Base-by-base conservation (phyloP, 352 stramenopile species). In the Pythium angustatum region DNA sequence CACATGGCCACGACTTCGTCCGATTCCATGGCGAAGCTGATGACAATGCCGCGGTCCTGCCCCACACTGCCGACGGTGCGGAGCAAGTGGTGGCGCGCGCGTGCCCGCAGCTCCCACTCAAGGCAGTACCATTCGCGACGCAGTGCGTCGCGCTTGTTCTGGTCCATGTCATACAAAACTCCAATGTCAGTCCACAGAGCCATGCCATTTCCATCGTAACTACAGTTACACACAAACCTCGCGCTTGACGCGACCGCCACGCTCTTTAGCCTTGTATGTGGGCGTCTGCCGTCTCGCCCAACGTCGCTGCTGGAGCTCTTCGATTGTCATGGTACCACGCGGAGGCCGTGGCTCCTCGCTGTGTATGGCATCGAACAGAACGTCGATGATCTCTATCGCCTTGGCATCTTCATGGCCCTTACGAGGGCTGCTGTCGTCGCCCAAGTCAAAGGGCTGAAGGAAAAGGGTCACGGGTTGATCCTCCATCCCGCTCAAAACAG, bases 251-350 rank as follows among this genome's bases (percentile, higher is more conserved):
- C 47, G 47, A 15, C 47, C 27, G 4, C 26, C 14, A 15, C 47
- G 26, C 17, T 54, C 47, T 30, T 54, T 54, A 14, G 17, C 47
- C 47, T 54, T 54, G 26, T 14, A 11, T 8, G 47, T 54, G 27
- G 47, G 28, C 14, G 24, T 14, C n/a, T 54, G 47, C 4, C 47
- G 47, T 22, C 24, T 12, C 12, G 36, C 21, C 0, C 47, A 17
- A 4, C 47, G 47, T 11, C 47, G 47, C 12, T n/a, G 47, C 47
- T 54, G 36, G 3, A 6, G 7, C 27, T 54, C 10, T 10, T 22
- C 47, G 5, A 5, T 5, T 17, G 14, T 54, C 27, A 54, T 22
- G 5, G 26, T 27, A 12, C 27, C 47, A 11, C 28, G 47, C 47
- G 27, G 47, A 15, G 17, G 38, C 7, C 33, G 33, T 38, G 44